Base-by-base conservation (phyloP, 2,329 filamentous ascomycete species). In the Beauveria rudraprayagi region DNA sequence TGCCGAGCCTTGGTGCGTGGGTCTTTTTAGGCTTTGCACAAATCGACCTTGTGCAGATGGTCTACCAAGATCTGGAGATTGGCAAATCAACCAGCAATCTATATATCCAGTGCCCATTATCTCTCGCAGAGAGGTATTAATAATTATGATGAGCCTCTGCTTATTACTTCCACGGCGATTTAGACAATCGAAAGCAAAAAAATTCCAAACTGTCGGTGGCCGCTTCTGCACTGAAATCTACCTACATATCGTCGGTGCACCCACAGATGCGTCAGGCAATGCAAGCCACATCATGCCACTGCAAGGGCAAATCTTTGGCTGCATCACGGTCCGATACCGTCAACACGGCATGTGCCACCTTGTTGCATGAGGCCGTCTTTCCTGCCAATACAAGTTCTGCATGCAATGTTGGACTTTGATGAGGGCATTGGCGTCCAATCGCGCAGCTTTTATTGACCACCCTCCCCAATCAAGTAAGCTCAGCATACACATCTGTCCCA, bases 341-440 rank as follows among this genome's bases (percentile, higher is more conserved):
- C 22, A 28, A n/a, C 3, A 41, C 30, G 10, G 30, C 24, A 44
- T 28, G 22, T 17, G 17, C 52, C 17, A 40, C 10, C 43, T 28
- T 40, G 47, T 26, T 6, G 10, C 14, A 17, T 28, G 22, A 17
- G 9, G 14, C 19, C 16, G 5, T 40, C 8, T 54, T 43, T 22
- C 51, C 22, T 41, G 34, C 8, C n/a, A 14, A n/a, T 26, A 55
- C 30, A 30, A 24, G 16, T 17, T 44, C 52, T 22, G 24, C 17
- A 55, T 30, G 40, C 40, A 55, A 55, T 44, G 24, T 28, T 22
- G 28, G 28, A 43, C 14, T 19, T 40, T 37, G 3, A 14, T 14
- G 34, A 24, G 34, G 22, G 17, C 11, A 34, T 34, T 9, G 16
- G 53, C 34, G 28, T 40, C 61, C 61, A 62, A 62, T 62, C 30